Evolutionary conservation across 2,329 filamentous ascomycete species (phyloP).

Genomic region (Hortaea sp.): DNA sequence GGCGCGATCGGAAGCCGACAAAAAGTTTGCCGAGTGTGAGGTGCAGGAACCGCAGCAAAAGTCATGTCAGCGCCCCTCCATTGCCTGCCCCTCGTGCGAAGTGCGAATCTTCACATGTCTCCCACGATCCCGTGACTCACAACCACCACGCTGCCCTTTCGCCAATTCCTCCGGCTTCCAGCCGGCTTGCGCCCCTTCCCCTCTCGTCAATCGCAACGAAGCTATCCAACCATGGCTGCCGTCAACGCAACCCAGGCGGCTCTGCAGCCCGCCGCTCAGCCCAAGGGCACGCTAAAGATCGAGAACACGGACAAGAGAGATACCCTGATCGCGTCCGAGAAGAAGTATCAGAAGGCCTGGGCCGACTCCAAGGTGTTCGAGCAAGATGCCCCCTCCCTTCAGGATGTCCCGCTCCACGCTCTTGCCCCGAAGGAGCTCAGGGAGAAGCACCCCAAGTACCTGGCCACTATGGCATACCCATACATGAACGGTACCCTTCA

Average conservation of each 20-base stretch:
- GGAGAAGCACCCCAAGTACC: slow-evolving; percentile 80
- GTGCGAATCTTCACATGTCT: neutral
- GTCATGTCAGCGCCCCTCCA: no score
- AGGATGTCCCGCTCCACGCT: slow-evolving; percentile 66
- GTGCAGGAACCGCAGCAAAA: no score
- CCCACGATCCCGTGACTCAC: slow-evolving; percentile 1
- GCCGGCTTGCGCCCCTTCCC: slow-evolving; percentile 19
- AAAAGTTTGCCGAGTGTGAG: no score
- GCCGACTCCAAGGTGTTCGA: slow-evolving; percentile 70
- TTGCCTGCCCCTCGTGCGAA: no score
- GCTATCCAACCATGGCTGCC: slow-evolving; percentile 34
- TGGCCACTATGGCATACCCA: slow-evolving; percentile 66
- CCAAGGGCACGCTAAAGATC: slow-evolving; percentile 54
- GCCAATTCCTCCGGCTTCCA: slow-evolving; percentile 18
- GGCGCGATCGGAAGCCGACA: no score
- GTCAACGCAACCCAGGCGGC: slow-evolving; percentile 42
- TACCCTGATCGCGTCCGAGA: slow-evolving; percentile 70
- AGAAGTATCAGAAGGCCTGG: slow-evolving; percentile 87
- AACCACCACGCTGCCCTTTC: slow-evolving; percentile 20
- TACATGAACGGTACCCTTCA: slow-evolving; percentile 81
- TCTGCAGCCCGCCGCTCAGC: slow-evolving; percentile 44
- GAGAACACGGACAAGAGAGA: slow-evolving; percentile 82
- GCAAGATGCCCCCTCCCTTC: slow-evolving; percentile 67
- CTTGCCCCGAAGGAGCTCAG: slow-evolving; percentile 66
- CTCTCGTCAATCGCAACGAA: slow-evolving; percentile 2